phyloP scores from a whole-genome alignment of 495 filamentous ascomycete species.

The Mytilinidion resinicola region DNA sequence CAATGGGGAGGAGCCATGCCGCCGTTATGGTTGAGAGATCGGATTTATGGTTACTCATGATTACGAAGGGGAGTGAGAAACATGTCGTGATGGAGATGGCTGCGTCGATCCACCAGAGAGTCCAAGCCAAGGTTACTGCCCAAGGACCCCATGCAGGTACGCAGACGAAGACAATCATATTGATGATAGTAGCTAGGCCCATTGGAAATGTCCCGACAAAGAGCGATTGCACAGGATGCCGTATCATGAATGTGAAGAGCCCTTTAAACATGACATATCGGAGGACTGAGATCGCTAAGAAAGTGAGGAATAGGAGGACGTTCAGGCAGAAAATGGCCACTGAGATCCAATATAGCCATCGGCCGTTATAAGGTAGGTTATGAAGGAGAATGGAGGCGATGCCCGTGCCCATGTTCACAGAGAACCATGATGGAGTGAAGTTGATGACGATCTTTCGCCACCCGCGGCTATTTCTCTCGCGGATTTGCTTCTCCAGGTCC shows the following conservation, averaged over 20 bases:
- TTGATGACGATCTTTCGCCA: slow-evolving; percentile 21
- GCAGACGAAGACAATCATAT: slow-evolving; percentile 51
- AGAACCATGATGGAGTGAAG: slow-evolving; percentile 37
- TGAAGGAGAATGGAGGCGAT: slow-evolving; percentile 57
- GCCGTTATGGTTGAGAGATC: slow-evolving; percentile 50
- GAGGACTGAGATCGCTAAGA: slow-evolving; percentile 43
- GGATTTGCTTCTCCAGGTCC: background rate
- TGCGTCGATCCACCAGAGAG: slow-evolving; percentile 55
- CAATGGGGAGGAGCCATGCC: slow-evolving; percentile 55
- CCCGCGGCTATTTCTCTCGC: background rate
- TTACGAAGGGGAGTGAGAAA: slow-evolving; percentile 49
- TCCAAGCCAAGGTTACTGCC: slow-evolving; percentile 38
- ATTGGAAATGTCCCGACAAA: slow-evolving; percentile 60
- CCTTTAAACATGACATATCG: slow-evolving; percentile 54
- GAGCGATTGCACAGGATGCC: slow-evolving; percentile 52
- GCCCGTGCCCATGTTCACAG: slow-evolving; percentile 60
- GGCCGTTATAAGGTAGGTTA: slow-evolving; percentile 48
- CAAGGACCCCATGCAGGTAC: slow-evolving; percentile 48
- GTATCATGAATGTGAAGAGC: slow-evolving; percentile 51
- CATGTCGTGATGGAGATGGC: slow-evolving; percentile 46
- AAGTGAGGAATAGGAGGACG: slow-evolving; percentile 44
- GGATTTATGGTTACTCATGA: slow-evolving; percentile 38
- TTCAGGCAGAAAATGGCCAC: slow-evolving; percentile 51
- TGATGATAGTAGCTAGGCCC: slow-evolving; percentile 57
- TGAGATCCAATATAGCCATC: slow-evolving; percentile 44